These are phyloP conservation scores for Populus euphratica DNA, from an alignment of 345 rosid species.

Conservation along the genomic window DNA sequence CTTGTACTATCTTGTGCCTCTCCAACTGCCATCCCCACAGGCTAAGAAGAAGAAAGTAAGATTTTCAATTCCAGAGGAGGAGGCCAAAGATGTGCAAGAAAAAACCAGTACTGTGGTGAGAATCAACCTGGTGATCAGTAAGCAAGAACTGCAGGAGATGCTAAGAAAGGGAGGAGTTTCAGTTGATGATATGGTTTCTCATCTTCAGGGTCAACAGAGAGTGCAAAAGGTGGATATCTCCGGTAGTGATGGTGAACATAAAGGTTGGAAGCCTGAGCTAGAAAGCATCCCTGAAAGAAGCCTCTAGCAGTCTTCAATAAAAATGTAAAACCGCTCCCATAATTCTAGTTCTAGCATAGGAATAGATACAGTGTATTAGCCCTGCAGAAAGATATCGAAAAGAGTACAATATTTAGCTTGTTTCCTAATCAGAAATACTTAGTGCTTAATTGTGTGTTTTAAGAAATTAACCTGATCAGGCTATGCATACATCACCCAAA, in stretches of 20 bases:
- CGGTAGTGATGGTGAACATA: constrained; percentile 13
- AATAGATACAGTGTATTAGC: neutral
- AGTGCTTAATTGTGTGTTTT: neutral
- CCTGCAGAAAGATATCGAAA: neutral
- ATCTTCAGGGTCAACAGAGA: constrained; percentile 38
- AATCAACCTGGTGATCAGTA: constrained; percentile 73
- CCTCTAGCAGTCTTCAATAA: constrained; percentile 10
- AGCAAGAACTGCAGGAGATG: constrained; percentile 64
- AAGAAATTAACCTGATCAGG: neutral
- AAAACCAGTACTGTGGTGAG: constrained; percentile 38
- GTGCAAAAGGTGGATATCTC: constrained; percentile 11
- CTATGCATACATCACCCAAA: neutral
- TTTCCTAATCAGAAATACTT: neutral
- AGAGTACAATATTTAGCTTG: neutral
- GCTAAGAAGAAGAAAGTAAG: constrained; percentile 46
- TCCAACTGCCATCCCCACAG: constrained; percentile 22
- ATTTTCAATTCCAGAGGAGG: constrained; percentile 50
- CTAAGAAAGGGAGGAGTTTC: constrained; percentile 50
- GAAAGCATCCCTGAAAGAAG: constrained; percentile 66
- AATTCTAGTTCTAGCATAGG: neutral
- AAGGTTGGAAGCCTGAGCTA: constrained; percentile 53
- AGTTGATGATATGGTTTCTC: constrained; percentile 46
- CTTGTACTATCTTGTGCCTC: constrained; percentile 59
- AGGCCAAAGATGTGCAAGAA: constrained; percentile 19
- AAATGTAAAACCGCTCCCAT: neutral